Conservation (phyloP, 441 rosid species). For the Dalechampia spathulata region DNA sequence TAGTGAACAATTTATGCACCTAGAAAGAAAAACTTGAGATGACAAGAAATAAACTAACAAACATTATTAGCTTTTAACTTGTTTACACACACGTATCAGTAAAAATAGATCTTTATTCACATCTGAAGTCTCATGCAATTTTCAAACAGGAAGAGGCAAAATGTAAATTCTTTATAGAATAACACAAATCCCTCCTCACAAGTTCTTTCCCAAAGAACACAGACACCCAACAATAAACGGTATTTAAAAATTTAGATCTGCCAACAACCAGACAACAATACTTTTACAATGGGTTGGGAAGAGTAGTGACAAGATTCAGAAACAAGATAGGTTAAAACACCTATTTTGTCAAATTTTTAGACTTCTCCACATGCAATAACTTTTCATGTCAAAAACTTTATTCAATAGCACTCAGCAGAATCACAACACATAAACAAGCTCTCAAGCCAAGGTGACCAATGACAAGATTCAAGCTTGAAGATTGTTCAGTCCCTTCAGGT, state of each 20-base stretch:
- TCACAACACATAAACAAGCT: too few relatives aligned
- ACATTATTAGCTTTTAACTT: not conserved
- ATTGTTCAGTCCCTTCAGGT: too few relatives aligned
- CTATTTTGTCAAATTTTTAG: not conserved
- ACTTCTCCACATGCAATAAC: too few relatives aligned
- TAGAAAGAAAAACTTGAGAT: not conserved
- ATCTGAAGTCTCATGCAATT: not conserved
- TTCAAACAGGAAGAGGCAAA: not conserved
- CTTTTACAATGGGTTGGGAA: not conserved
- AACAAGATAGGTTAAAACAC: not conserved
- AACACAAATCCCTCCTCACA: not conserved
- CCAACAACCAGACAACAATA: not conserved
- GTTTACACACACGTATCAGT: not conserved
- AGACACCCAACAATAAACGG: not conserved
- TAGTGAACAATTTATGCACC: not conserved
- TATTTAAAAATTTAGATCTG: not conserved
- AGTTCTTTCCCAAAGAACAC: not conserved
- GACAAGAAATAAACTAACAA: not conserved
- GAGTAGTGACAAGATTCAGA: not conserved
- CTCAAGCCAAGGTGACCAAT: too few relatives aligned
- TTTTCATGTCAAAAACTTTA: too few relatives aligned
- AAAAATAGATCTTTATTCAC: conserved; percentile 1
- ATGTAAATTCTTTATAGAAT: not conserved
- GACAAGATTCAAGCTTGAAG: too few relatives aligned
- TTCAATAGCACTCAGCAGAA: too few relatives aligned